Conservation (phyloP, 768 basidiomycete species). For the Trametes maxima region DNA sequence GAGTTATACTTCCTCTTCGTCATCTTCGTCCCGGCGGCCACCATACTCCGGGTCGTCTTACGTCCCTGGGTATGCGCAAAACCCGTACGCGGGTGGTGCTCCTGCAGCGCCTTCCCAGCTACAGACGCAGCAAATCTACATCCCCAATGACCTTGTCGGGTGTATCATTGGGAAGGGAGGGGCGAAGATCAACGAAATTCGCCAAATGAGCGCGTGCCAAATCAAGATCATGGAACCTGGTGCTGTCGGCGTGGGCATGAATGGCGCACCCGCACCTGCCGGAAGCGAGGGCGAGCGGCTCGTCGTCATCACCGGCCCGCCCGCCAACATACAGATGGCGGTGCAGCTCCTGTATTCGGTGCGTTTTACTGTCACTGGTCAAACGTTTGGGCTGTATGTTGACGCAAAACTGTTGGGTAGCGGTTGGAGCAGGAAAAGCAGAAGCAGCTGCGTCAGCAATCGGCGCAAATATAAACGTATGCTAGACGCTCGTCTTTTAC, state of each 20-base stretch:
- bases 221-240: constrained; percentile 99
- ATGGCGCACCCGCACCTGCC: constrained; percentile 71
- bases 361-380: constrained; percentile 32
- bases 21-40: constrained; percentile 40
- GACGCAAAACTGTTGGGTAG: constrained; percentile 38
- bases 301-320: constrained; percentile 97
- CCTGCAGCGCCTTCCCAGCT: constrained; percentile 50
- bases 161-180: constrained; percentile 99
- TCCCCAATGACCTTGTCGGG: constrained; percentile 96
- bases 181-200: constrained; percentile 98
- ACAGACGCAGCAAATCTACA: constrained; percentile 97
- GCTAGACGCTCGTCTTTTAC: not conserved
- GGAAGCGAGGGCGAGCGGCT: constrained; percentile 87
- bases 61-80: constrained; percentile 64
- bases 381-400: not conserved
- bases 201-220: constrained; percentile 91
- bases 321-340: constrained; percentile 94
- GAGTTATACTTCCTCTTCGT: constrained; percentile 39
- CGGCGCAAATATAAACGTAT: constrained; percentile 18
- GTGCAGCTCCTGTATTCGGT: constrained; percentile 89
- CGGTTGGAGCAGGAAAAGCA: constrained; percentile 89
- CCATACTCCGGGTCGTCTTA: constrained; percentile 59
- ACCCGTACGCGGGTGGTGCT: constrained; percentile 47
- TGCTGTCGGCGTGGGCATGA: constrained; percentile 66
- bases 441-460: constrained; percentile 59